Conservation (phyloP, 2,329 filamentous ascomycete species). For the Aspergillus aculeatinus region DNA sequence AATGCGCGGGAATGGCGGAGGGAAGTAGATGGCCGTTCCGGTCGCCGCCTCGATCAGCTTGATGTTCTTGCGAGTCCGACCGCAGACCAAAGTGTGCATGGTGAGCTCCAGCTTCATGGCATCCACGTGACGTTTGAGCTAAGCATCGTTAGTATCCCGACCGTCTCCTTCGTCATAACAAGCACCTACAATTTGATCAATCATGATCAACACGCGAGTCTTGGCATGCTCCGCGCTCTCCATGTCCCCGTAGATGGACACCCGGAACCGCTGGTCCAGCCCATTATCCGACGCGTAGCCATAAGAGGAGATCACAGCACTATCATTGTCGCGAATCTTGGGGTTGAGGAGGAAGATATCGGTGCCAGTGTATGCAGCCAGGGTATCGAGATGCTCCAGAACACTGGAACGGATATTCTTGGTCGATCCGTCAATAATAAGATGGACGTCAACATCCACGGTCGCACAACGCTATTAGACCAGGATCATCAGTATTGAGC, state of each 20-base stretch:
- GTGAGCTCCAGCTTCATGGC: slow-evolving; percentile 78
- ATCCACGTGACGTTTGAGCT: slow-evolving; percentile 65
- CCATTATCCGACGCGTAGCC: slow-evolving; percentile 77
- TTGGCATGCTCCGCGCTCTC: slow-evolving; percentile 96
- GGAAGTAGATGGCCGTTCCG: slow-evolving; percentile 96
- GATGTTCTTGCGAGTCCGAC: slow-evolving; percentile 93
- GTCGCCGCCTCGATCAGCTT: slow-evolving; percentile 95
- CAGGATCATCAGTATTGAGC: background rate
- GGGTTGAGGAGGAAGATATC: slow-evolving; percentile 95
- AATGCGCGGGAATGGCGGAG: slow-evolving; percentile 85
- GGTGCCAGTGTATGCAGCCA: slow-evolving; percentile 85
- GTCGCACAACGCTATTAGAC: slow-evolving; percentile 75
- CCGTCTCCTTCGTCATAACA: slow-evolving; percentile 5
- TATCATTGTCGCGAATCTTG: slow-evolving; percentile 76
- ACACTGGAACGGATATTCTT: slow-evolving; percentile 72
- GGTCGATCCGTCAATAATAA: slow-evolving; percentile 74
- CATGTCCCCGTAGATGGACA: slow-evolving; percentile 92
- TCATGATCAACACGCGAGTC: slow-evolving; percentile 92
- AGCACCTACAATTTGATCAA: slow-evolving; percentile 76
- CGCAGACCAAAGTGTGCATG: slow-evolving; percentile 88
- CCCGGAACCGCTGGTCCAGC: slow-evolving; percentile 82
- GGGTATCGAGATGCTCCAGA: slow-evolving; percentile 79
- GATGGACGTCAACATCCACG: slow-evolving; percentile 87
- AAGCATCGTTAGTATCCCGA: slow-evolving; percentile 19
- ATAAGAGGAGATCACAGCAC: slow-evolving; percentile 70